Evolutionary conservation across 1,284 basidiomycete species (phyloP).

Genomic region (Pascua sp.): DNA sequence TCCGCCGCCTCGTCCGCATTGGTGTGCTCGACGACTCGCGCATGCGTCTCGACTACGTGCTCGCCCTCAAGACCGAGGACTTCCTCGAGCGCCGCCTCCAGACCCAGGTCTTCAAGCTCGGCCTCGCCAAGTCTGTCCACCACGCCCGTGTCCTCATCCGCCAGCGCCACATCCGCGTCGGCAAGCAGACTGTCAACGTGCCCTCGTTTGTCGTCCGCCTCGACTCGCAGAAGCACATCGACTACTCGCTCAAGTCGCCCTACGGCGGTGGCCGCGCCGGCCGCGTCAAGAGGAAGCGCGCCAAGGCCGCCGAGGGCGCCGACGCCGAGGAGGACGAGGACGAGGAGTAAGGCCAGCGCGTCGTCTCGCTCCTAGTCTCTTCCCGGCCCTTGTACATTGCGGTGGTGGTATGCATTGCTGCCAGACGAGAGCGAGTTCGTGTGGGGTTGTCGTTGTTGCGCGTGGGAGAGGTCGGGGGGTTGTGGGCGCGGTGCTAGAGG

Average conservation of each 20-base stretch:
- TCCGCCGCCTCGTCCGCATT: conserved; percentile 97
- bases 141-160: conserved; percentile 97
- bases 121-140: conserved; percentile 94
- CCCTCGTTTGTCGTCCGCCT: conserved; percentile 98
- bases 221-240: conserved; percentile 97
- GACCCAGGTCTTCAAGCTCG: conserved; percentile 98
- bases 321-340: conserved; percentile 82
- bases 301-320: conserved; percentile 85
- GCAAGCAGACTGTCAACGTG: conserved; percentile 99
- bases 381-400: conserved; percentile 22
- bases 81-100: conserved; percentile 99
- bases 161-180: conserved; percentile 80
- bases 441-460: neutral
- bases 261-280: conserved; percentile 96
- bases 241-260: conserved; percentile 95
- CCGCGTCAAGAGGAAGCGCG: conserved; percentile 99
- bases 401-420: conserved; percentile 24
- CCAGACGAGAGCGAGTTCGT: neutral
- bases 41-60: conserved; percentile 99
- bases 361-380: conserved; percentile 1
- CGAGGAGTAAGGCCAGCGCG: conserved; percentile 49
- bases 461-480: too few species aligned
- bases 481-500: too few species aligned
- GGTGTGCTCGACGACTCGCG: conserved; percentile 98
- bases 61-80: conserved; percentile 98